phyloP scores from a whole-genome alignment of 1,284 basidiomycete genomes.

The Termitomyces sp. region DNA sequence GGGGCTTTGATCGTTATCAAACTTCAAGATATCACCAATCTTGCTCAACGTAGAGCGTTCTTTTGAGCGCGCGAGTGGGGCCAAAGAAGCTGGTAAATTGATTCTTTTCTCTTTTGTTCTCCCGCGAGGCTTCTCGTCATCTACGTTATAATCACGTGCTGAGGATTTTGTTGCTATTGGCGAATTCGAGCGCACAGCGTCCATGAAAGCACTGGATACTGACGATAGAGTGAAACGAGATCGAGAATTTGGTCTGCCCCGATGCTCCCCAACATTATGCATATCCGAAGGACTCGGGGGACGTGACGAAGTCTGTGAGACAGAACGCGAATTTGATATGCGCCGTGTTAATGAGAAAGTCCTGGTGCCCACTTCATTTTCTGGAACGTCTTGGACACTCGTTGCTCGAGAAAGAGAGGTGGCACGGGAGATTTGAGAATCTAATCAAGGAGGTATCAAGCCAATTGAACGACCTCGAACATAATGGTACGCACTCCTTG shows the following conservation, averaged over 20 bases:
- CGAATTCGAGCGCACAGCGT: slow-evolving; percentile 31
- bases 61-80: slow-evolving; percentile 19
- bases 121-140: slow-evolving; percentile 16
- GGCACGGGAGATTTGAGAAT: slow-evolving; percentile 8
- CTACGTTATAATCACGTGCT: slow-evolving; percentile 5
- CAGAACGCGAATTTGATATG: slow-evolving; percentile 10
- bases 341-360: slow-evolving; percentile 10
- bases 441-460: slow-evolving; percentile 12
- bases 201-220: slow-evolving; percentile 33
- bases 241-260: slow-evolving; percentile 27
- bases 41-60: slow-evolving; percentile 26
- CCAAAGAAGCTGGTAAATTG: slow-evolving; percentile 12
- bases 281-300: slow-evolving; percentile 15
- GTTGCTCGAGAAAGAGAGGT: slow-evolving; percentile 33
- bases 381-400: slow-evolving; percentile 33
- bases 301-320: slow-evolving; percentile 9
- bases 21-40: slow-evolving; percentile 34
- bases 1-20: slow-evolving; percentile 44
- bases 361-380: slow-evolving; percentile 22
- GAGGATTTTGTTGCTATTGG: slow-evolving; percentile 15
- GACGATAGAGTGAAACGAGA: slow-evolving; percentile 34
- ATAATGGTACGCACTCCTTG: slow-evolving; percentile 17
- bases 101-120: slow-evolving; percentile 17
- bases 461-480: slow-evolving; percentile 18
- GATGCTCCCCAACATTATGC: slow-evolving; percentile 13